Conservation (phyloP, 768 basidiomycete species). For the Boletus fagicola region DNA sequence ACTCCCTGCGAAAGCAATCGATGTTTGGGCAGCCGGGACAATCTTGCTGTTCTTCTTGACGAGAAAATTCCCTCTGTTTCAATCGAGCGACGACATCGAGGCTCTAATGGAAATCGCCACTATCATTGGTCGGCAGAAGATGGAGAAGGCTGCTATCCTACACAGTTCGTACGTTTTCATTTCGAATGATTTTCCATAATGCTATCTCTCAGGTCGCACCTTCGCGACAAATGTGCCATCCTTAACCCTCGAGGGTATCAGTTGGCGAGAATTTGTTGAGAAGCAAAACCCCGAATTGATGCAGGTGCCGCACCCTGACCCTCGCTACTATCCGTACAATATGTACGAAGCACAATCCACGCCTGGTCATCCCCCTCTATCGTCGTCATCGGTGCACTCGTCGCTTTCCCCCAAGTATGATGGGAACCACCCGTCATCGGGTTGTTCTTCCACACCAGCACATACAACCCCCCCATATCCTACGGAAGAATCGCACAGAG, state of each 20-base stretch:
- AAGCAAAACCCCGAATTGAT: slow-evolving; percentile 71
- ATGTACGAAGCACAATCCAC: slow-evolving; percentile 26
- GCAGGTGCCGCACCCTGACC: slow-evolving; percentile 48
- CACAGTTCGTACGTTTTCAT: slow-evolving; percentile 63
- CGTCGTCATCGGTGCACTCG: slow-evolving; percentile 36
- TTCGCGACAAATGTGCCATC: slow-evolving; percentile 90
- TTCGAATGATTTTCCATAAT: slow-evolving; percentile 3
- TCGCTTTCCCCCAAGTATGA: slow-evolving; percentile 22
- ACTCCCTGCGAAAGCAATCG: slow-evolving; percentile 64
- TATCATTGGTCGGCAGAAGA: slow-evolving; percentile 76
- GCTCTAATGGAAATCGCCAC: slow-evolving; percentile 93
- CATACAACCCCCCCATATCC: slow-evolving; percentile 19
- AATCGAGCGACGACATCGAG: slow-evolving; percentile 91
- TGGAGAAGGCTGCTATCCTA: slow-evolving; percentile 82
- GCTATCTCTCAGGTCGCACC: slow-evolving; percentile 62
- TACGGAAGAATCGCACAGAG: slow-evolving; percentile 43
- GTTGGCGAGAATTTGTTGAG: slow-evolving; percentile 75
- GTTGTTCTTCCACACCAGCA: slow-evolving; percentile 23
- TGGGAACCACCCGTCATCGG: slow-evolving; percentile 19
- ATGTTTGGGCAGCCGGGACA: slow-evolving; percentile 93
- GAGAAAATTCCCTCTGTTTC: slow-evolving; percentile 90
- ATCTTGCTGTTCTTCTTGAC: slow-evolving; percentile 92
- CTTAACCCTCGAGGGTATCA: slow-evolving; percentile 59
- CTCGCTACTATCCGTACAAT: slow-evolving; percentile 55
- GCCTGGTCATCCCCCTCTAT: slow-evolving; percentile 26